Evolutionary conservation across 2,329 filamentous ascomycete species (phyloP).

Genomic region (Eurotiales sp.): DNA sequence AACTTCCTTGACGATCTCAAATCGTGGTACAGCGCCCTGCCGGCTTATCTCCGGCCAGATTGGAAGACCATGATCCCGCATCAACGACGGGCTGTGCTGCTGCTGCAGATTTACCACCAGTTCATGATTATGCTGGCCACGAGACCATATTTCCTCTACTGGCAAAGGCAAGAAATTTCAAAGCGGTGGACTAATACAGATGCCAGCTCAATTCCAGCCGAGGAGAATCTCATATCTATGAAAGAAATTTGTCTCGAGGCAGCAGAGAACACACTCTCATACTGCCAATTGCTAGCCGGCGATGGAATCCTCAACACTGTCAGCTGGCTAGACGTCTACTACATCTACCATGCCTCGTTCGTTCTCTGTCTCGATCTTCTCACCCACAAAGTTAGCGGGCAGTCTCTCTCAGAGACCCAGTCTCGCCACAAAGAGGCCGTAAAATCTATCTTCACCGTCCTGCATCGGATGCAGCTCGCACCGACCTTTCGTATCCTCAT

Average conservation of each 20-base stretch:
- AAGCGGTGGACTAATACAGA: not conserved
- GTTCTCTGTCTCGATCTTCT: slow-evolving; percentile 25
- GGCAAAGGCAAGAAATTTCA: not conserved
- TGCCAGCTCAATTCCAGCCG: slow-evolving; percentile 13
- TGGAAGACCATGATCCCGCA: not conserved
- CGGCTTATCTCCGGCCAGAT: slow-evolving; percentile 19
- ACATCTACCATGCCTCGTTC: slow-evolving; percentile 34
- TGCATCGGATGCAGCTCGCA: too few species aligned
- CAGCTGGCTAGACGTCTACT: slow-evolving; percentile 33
- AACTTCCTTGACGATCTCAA: slow-evolving; percentile 19
- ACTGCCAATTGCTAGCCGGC: slow-evolving; percentile 25
- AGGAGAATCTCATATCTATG: slow-evolving; percentile 20
- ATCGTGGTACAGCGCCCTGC: slow-evolving; percentile 20
- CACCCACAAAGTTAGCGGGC: too few species aligned
- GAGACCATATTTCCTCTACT: slow-evolving; percentile 24
- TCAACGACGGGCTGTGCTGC: slow-evolving; percentile 24
- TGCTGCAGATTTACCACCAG: slow-evolving; percentile 31
- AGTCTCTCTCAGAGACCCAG: too few species aligned
- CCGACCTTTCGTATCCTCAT: too few species aligned
- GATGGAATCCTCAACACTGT: slow-evolving; percentile 31
- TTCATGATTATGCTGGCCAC: slow-evolving; percentile 31
- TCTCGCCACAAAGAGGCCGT: too few species aligned
- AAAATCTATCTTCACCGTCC: too few species aligned
- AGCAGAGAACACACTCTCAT: slow-evolving; percentile 27
- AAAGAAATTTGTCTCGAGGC: slow-evolving; percentile 24